Percentiles rank a stretch among this genome's conserved stretches.
These are phyloP conservation scores for Beauveria scarabaeidicola DNA, from an alignment of 2,329 filamentous ascomycete species.

Conservation along the genomic window DNA sequence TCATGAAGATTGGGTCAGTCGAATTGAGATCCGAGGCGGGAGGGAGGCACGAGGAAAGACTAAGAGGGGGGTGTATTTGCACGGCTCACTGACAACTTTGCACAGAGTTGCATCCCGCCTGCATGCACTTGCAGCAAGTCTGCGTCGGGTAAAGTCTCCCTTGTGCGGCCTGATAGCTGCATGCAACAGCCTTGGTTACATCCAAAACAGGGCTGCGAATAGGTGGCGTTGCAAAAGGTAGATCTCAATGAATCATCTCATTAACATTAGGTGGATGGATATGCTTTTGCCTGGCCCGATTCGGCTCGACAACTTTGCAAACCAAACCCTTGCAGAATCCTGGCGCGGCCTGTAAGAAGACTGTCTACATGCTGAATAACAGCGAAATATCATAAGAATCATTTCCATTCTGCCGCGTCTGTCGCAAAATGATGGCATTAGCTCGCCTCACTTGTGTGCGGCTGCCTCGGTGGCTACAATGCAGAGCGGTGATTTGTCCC, in stretches of 20 bases:
- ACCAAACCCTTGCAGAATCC: too few species aligned
- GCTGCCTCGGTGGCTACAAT: not conserved
- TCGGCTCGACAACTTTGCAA: too few species aligned
- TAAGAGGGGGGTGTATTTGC: not conserved
- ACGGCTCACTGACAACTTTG: not conserved
- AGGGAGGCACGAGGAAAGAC: too few species aligned
- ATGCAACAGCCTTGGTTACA: conserved; percentile 1
- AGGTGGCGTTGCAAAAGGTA: not conserved
- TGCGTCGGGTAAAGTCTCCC: not conserved
- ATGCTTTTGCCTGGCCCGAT: not conserved
- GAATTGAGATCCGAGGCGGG: not conserved
- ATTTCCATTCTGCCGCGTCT: too few species aligned
- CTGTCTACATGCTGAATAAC: not conserved
- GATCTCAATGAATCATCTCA: too few species aligned
- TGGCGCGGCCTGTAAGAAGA: too few species aligned
- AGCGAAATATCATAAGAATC: not conserved
- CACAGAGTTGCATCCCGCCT: not conserved
- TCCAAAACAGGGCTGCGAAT: not conserved
- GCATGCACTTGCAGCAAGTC: not conserved
- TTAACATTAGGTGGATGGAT: not conserved
- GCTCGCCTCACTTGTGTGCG: not conserved
- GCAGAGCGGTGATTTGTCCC: conserved; percentile 7
- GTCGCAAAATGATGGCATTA: not conserved
- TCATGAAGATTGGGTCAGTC: not conserved
- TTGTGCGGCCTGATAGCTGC: not conserved